These are phyloP conservation scores for Apostasia shenzhenica DNA, from an alignment of 106 monocot genomes.

Conservation along the genomic window DNA sequence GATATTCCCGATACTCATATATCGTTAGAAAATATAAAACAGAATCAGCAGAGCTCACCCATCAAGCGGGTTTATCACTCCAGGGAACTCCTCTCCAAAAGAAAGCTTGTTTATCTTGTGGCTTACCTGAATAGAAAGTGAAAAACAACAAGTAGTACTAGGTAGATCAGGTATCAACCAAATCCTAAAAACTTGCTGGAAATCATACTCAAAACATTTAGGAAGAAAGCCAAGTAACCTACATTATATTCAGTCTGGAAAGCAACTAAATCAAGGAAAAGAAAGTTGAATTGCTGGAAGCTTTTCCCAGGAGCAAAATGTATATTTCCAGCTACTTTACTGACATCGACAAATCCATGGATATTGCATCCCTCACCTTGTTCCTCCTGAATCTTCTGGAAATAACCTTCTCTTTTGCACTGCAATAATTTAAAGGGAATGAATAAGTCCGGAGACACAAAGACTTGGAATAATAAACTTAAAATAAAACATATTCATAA, in stretches of 20 bases:
- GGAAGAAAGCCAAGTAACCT: background rate
- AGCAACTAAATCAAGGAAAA: conserved; percentile 12
- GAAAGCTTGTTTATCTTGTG: conserved; percentile 33
- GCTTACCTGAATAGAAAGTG: conserved; percentile 17
- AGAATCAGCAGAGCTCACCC: conserved; percentile 37
- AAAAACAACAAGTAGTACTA: background rate
- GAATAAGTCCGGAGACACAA: background rate
- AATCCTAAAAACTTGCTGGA: too few species aligned
- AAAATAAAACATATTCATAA: background rate
- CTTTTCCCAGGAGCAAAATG: conserved; percentile 69
- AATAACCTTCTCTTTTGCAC: conserved; percentile 64
- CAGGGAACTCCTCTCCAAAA: conserved; percentile 29
- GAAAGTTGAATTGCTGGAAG: conserved; percentile 29
- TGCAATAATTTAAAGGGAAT: conserved; percentile 4
- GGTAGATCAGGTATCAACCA: too few species aligned
- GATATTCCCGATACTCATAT: conserved; percentile 1
- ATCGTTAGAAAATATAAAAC: background rate
- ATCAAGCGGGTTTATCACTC: conserved; percentile 63
- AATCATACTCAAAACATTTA: background rate
- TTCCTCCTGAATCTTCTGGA: conserved; percentile 61
- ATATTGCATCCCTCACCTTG: conserved; percentile 79
- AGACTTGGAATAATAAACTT: background rate
- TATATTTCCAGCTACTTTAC: conserved; percentile 77
- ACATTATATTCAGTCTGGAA: conserved; percentile 22
- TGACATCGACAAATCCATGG: conserved; percentile 67